Evolutionary conservation across 2,329 filamentous ascomycete genomes (phyloP).

Genomic region (Hymenoscyphus linearis): DNA sequence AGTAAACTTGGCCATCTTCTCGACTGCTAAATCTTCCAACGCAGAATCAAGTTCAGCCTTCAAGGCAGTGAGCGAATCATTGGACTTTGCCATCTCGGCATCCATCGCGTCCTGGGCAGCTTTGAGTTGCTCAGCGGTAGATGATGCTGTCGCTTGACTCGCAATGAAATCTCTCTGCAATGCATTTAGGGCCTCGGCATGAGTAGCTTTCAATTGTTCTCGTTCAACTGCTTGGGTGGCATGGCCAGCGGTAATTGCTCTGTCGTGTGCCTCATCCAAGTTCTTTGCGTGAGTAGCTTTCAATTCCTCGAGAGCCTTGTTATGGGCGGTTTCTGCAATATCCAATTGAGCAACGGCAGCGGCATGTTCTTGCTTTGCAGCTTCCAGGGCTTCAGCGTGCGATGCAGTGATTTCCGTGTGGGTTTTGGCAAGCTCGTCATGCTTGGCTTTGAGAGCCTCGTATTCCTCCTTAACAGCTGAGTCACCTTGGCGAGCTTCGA

Average conservation of each 20-base stretch:
- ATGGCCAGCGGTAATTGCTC: conserved; percentile 42
- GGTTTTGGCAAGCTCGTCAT: conserved; percentile 36
- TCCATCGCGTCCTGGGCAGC: conserved; percentile 36
- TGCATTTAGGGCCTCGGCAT: conserved; percentile 37
- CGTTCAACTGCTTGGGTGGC: conserved; percentile 46
- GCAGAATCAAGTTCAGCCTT: conserved; percentile 26
- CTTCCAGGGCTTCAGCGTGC: conserved; percentile 13
- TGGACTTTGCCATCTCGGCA: conserved; percentile 41
- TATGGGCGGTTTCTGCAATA: conserved; percentile 47
- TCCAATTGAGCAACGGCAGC: conserved; percentile 32
- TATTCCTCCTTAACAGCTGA: conserved; percentile 61
- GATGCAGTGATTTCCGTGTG: conserved; percentile 10
- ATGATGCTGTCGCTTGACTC: conserved; percentile 32
- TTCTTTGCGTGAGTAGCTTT: conserved; percentile 54
- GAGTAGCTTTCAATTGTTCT: conserved; percentile 48
- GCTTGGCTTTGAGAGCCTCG: conserved; percentile 52
- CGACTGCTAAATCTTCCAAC: conserved; percentile 32
- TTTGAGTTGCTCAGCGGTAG: conserved; percentile 20
- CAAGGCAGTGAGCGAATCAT: conserved; percentile 31
- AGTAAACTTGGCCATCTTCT: conserved; percentile 40
- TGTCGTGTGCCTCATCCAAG: conserved; percentile 50
- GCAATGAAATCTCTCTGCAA: conserved; percentile 43
- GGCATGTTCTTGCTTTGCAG: conserved; percentile 26
- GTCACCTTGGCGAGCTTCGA: conserved; percentile 57
- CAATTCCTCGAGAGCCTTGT: conserved; percentile 50